Base-by-base conservation (phyloP, 495 filamentous ascomycete genomes). In the Tuber melanosporum region DNA sequence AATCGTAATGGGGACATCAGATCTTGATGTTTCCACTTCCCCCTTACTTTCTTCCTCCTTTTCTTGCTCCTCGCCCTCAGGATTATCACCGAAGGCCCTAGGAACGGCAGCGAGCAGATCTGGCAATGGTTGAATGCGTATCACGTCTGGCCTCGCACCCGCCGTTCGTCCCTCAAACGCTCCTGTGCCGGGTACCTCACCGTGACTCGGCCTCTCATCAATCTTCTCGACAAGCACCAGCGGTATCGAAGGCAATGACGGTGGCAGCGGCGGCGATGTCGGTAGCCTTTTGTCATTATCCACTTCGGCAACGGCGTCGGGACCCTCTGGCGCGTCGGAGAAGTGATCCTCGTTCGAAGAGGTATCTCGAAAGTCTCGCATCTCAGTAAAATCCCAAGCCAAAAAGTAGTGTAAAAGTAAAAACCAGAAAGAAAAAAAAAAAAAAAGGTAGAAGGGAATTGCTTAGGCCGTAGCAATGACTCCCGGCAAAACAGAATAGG, bases 151-250 rank as follows among this genome's bases (percentile, higher is more conserved):
- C 44, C 90, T 88, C 42, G 95, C 94, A 87, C 97, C 94, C 42
- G 89, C 90, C 81, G 90, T 90, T 73, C 92, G 89, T 83, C 90
- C 85, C 75, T 91, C 86, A 83, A 93, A 92, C 71, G 93, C 93
- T 71, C 87, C 85, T 12, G 93, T 97, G 20, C 94, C 94, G 32
- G 94, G 93, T 32, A 97, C 88, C 80, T 97, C 94, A 43, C 93
- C 93, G 85, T 95, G 71, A n/a, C 46, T 71, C 43, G 77, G 75
- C 7, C 19, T 22, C n/a, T 71, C 75, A 72, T 76, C 78, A 39
- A 73, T 14, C 73, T 78, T 77, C 17, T 71, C 75, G 22, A 79
- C 43, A 43, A 73, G 15, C 9, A 77, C 75, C 8, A 72, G 73
- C n/a, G 76, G 73, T 75, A 78, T 75, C 15, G 47, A 49, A 49